Conservation (phyloP, 2,329 filamentous ascomycete species). For the Fragosphaeria purpurea region DNA sequence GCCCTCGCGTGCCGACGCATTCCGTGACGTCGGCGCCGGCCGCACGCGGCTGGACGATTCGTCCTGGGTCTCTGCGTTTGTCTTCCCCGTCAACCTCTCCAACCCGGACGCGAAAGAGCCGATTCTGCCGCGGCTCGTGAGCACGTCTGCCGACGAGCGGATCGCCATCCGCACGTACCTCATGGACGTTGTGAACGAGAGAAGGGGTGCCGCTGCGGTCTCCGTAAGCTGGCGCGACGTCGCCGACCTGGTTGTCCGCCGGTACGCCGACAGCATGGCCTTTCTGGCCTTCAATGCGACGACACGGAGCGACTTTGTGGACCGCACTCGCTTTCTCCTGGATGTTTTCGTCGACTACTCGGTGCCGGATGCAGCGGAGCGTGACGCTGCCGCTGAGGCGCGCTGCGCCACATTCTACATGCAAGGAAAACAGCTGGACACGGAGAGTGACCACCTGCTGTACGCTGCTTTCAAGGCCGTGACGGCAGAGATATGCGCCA, state of each 20-base stretch:
- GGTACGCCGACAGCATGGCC: conserved; percentile 3
- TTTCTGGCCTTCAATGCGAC: not conserved
- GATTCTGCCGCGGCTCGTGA: conserved; percentile 1
- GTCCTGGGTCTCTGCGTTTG: conserved; percentile 9
- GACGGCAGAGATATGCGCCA: conserved; percentile 2
- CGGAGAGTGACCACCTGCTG: conserved; percentile 1
- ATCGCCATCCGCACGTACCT: conserved; percentile 5
- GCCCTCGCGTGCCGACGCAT: not conserved
- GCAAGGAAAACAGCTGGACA: conserved; percentile 2
- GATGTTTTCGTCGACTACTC: conserved; percentile 3
- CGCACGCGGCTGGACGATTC: conserved; percentile 7
- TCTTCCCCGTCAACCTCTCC: conserved; percentile 7
- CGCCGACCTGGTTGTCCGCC: conserved; percentile 6
- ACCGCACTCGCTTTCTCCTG: not conserved
- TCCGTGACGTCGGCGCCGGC: conserved; percentile 5
- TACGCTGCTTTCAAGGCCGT: conserved; percentile 8
- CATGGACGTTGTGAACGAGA: not conserved
- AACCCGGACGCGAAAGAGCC: conserved; percentile 4
- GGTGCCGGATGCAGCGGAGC: not conserved
- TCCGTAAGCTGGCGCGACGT: conserved; percentile 8
- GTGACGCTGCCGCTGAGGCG: conserved; percentile 1
- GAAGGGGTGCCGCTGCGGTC: not conserved
- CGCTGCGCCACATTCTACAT: conserved; percentile 7
- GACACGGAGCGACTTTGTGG: not conserved
- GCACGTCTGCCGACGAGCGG: not conserved